Evolutionary conservation across 1,139 yeast genomes (phyloP), one percentile per base, ranked within the genome.

Genomic region (Ogataea hybrid): DNA sequence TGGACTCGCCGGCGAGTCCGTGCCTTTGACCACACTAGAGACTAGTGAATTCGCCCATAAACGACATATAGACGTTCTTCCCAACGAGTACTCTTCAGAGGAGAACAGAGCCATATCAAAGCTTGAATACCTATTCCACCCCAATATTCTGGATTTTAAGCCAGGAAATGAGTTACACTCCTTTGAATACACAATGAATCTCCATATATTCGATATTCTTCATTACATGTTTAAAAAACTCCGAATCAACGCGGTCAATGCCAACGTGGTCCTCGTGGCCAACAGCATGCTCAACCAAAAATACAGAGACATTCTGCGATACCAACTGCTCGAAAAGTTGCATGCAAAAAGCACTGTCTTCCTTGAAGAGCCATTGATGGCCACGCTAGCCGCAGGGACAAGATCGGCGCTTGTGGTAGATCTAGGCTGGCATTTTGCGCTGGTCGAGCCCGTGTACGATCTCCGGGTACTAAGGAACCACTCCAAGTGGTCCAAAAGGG

Each of bases 371-470:
- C 63, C 81, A 0, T 58, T 79, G 0, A 63, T 79, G 58, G 52
- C 70, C 2, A 62, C 72, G 8, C 49, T 84, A 0, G 73, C 78
- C 0, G 63, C 79, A 0, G 83, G 81, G 2, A 52, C 68, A 1
- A 51, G 67, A 9, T 59, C 67, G 36, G 89, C 79, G 0, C 48
- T 84, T 2, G 78, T 84, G 1, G 59, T 83, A 2, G 79, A 81
- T 53, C 49, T 81, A 12, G 81, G 77, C 0, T 79, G 84, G 81
- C 68, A 68, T 23, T 63, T 69, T 17, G 57, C 71, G 1, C 61
- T 66, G 0, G 63, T 81, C 1, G 64, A 68, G 3, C 77, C 84
- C 0, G 72, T 85, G 0, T 62, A 61, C 41, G 86, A 81, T 50
- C 57, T 71, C 46, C 59, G 75, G 46, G 54, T 62, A 28, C 48